Base-by-base conservation (phyloP, 2,329 filamentous ascomycete species). In the Calcarisporium arbuscula region DNA sequence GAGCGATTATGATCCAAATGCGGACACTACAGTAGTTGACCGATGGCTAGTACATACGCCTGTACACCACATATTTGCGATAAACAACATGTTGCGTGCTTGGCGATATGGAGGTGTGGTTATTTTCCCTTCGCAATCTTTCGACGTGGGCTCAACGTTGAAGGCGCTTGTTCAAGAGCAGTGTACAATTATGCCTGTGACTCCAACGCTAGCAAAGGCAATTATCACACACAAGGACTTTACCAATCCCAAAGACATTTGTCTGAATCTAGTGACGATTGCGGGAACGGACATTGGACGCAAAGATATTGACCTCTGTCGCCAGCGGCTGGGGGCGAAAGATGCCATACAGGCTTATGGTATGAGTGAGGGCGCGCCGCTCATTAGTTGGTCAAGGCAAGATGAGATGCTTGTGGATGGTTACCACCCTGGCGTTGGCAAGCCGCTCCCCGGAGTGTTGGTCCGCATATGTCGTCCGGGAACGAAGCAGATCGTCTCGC, bases 351-450 rank as follows among this genome's bases (percentile, higher is more conserved):
- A 62, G 28, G 57, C 52, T 9, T 68, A 65, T 42, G 64, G 65
- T 2, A 65, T 70, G 65, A 67, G 61, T 16, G 65, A 69, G 40
- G 60, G 60, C 3, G 61, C 58, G 10, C 62, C 60, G 2, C 46
- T 63, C 4, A 47, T 65, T 19, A 64, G 60, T n/a, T 67, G 61
- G 60, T 45, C 41, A 23, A 51, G 48, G 35, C 45, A 34, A 25
- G 59, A 54, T 40, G 46, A 38, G 33, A 51, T 46, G 31, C 49
- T 53, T 22, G 44, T 35, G 7, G 54, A 50, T 30, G 61, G 47
- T 27, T 56, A 49, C 36, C 54, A 66, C 38, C 50, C 61, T 5
- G 57, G 63, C n/a, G 61, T 62, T 5, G 65, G 66, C 7, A 61
- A 57, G 23, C 52, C 58, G 10, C 55, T 62, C 8, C 54, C 61